Conservation (phyloP, 225 moss, liverwort and hornwort genomes). For the Sphagnum contortum region DNA sequence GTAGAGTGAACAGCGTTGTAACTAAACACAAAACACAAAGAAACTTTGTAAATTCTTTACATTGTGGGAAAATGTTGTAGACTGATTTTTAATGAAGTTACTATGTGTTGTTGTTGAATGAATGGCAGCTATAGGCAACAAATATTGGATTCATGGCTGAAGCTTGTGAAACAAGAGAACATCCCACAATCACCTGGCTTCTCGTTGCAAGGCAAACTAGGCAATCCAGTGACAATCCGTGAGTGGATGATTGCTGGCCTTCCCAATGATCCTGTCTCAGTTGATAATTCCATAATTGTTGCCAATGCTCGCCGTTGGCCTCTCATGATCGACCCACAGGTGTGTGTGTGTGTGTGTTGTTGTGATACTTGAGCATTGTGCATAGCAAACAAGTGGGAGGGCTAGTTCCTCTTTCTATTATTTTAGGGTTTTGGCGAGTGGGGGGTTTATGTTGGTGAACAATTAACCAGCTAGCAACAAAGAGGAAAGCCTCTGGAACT, state of each 20-base stretch:
- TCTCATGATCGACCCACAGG: constrained; percentile 96
- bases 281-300: constrained; percentile 79
- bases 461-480: too few relatives aligned
- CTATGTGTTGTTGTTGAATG: too few relatives aligned
- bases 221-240: constrained; percentile 64
- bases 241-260: constrained; percentile 94
- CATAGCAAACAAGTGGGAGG: too few relatives aligned
- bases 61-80: too few relatives aligned
- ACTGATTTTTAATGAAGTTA: too few relatives aligned
- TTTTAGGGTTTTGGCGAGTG: neutral
- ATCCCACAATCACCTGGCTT: constrained; percentile 67
- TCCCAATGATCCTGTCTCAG: constrained; percentile 83
- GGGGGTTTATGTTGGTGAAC: neutral
- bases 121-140: constrained; percentile 51
- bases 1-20: too few relatives aligned
- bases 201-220: constrained; percentile 46
- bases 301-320: constrained; percentile 93
- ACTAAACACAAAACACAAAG: too few relatives aligned
- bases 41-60: too few relatives aligned
- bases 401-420: too few relatives aligned
- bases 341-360: constrained; percentile 23
- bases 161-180: constrained; percentile 35
- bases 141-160: constrained; percentile 65
- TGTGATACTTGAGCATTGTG: too few relatives aligned
- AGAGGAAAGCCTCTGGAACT: too few relatives aligned